Base-by-base conservation (phyloP, 441 rosid genomes). In the Gossypium trilobum region DNA sequence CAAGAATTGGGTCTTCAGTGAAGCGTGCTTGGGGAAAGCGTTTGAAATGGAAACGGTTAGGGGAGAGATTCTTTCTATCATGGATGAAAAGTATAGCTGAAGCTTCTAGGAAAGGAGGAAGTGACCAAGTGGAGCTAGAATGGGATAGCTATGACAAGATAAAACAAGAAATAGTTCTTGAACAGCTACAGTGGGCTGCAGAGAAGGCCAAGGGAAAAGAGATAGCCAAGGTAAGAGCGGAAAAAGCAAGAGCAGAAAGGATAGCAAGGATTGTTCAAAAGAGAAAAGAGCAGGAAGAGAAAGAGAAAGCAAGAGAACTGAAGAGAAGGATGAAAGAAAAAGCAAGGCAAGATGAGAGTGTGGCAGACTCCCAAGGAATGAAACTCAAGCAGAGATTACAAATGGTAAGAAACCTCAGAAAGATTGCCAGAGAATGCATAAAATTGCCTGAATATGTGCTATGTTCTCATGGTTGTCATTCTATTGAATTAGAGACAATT, bases 121-220 rank as follows among this genome's bases (percentile, higher is more conserved):
- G 1, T 55, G 86, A 79, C 19, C 82, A 88, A 68, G 68, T 73
- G 59, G 88, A 84, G 76, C 88, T 89, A 20, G 82, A 83, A 0
- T 93, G 98, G 97, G 85, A 91, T 68, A 87, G 97, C 78, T 88
- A 86, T 74, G 86, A 87, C n/a, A 81, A 67, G 72, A 78, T 84
- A n/a, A 79, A 79, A 77, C 81, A 79, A 73, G 89, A 88, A 78
- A 73, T 89, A 55, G 74, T 68, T 70, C 73, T 72, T 73, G 82
- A 83, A 75, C 81, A 80, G 76, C 84, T 82, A 67, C 82, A 79
- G 23, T 31, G 73, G 73, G 82, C 78, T 65, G 79, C 72, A 58
- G 89, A 86, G 62, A 82, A 82, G 81, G 83, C 77, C 69, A 86
- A 77, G 78, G 78, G 80, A 44, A 84, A 85, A 79, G 79, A 83